Conservation (phyloP, 139 green algal species). For the Dunaliella primolecta region DNA sequence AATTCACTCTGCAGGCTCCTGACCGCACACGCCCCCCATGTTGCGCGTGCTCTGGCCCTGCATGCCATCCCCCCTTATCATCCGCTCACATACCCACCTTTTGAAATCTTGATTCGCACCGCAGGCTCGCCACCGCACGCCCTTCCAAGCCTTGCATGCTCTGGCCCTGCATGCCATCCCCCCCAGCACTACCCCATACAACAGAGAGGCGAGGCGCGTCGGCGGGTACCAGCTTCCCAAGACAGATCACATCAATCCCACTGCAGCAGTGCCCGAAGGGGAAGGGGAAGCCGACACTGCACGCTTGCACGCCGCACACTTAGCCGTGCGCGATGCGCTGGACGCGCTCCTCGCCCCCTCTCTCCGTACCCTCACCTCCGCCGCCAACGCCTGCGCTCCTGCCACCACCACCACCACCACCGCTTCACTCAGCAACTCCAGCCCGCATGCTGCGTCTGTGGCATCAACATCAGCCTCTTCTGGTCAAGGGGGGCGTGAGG, state of each 20-base stretch:
- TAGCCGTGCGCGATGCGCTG: no score
- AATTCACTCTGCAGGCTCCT: background rate
- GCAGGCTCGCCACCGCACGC: background rate
- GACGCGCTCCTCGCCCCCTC: no score
- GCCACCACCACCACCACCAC: background rate
- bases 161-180: background rate
- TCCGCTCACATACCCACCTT: no score
- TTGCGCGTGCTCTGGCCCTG: background rate
- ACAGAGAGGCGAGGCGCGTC: background rate
- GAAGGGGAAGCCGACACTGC: no score
- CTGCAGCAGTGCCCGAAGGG: no score
- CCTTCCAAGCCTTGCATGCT: background rate
- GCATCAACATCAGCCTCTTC: no score
- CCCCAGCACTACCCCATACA: background rate
- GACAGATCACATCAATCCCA: no score
- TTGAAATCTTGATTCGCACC: no score
- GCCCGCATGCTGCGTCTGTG: no score
- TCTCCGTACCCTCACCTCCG: no score
- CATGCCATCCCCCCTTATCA: background rate
- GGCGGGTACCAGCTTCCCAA: background rate
- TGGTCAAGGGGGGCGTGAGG: no score
- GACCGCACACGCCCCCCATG: background rate
- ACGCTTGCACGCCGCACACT: no score
- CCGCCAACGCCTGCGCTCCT: background rate
- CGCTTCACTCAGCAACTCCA: background rate